These are phyloP conservation scores for Durusdinium trenchii DNA, from an alignment of 73 alveolate species.

Conservation along the genomic window DNA sequence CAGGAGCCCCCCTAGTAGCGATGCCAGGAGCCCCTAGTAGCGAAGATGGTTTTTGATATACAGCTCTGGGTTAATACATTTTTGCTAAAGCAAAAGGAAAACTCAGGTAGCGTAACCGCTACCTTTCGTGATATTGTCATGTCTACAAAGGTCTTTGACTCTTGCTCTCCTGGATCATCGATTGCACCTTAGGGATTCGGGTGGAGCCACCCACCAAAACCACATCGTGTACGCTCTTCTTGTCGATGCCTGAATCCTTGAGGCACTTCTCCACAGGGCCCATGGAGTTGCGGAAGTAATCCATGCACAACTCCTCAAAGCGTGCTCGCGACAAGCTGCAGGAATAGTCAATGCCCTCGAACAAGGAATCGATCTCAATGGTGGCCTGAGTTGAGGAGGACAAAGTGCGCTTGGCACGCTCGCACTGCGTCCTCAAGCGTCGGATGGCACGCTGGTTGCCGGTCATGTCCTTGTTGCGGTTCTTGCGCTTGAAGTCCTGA, in stretches of 20 bases:
- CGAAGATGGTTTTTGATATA: too few relatives aligned
- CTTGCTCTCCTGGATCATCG: constrained; percentile 96
- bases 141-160: too few relatives aligned
- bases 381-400: constrained; percentile 96
- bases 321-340: constrained; percentile 97
- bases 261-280: constrained; percentile 97
- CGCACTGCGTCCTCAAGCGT: constrained; percentile 98
- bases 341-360: constrained; percentile 97
- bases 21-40: too few relatives aligned
- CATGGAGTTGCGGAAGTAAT: constrained; percentile 97
- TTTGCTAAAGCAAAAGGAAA: too few relatives aligned
- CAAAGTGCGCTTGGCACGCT: constrained; percentile 98
- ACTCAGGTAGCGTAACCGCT: too few relatives aligned
- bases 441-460: constrained; percentile 98
- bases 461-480: constrained; percentile 97
- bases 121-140: too few relatives aligned
- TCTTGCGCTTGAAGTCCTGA: constrained; percentile 97
- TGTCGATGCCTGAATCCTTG: constrained; percentile 93
- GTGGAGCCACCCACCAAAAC: constrained; percentile 98
- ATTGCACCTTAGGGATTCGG: constrained; percentile 98
- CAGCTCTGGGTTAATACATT: too few relatives aligned
- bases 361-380: constrained; percentile 98
- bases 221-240: constrained; percentile 97
- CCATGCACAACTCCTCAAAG: constrained; percentile 97
- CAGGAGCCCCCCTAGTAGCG: too few relatives aligned